phyloP scores from a whole-genome alignment of 257 asterid genomes.

The Forsythia suspensa region DNA sequence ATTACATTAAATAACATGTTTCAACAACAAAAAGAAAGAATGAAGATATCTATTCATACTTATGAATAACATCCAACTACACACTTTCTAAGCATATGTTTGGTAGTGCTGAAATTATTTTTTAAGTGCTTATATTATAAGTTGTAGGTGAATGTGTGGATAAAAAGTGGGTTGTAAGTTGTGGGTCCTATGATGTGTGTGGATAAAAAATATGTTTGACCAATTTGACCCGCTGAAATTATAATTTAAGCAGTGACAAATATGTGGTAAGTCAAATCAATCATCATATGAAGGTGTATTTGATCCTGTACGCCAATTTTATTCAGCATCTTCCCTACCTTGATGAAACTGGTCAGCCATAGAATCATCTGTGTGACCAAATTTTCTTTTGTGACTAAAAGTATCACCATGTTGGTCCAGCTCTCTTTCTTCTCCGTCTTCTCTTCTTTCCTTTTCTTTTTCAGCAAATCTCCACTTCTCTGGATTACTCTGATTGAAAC shows the following conservation, averaged over 20 bases:
- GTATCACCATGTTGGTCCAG: slow-evolving; percentile 44
- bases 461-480: slow-evolving; percentile 50
- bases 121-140: too few species aligned
- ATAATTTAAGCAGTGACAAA: too few species aligned
- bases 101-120: too few species aligned
- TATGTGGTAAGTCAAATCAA: slow-evolving; percentile 9
- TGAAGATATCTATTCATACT: slow-evolving; percentile 13
- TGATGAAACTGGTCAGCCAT: slow-evolving; percentile 51
- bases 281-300: slow-evolving; percentile 18
- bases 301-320: background rate
- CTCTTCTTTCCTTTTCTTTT: slow-evolving; percentile 47
- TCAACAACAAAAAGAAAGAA: slow-evolving; percentile 8
- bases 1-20: slow-evolving; percentile 16
- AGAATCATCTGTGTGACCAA: slow-evolving; percentile 47
- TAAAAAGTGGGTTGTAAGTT: too few species aligned
- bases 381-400: slow-evolving; percentile 44
- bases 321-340: slow-evolving; percentile 48
- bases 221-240: too few species aligned
- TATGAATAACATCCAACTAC: slow-evolving; percentile 3
- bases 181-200: too few species aligned
- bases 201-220: too few species aligned
- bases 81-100: background rate
- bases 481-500: slow-evolving; percentile 42
- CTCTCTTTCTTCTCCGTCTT: slow-evolving; percentile 50
- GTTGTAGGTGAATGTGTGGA: too few species aligned